Conservation (phyloP, 495 filamentous ascomycete species). For the Friedmanniomyces endolithicus region DNA sequence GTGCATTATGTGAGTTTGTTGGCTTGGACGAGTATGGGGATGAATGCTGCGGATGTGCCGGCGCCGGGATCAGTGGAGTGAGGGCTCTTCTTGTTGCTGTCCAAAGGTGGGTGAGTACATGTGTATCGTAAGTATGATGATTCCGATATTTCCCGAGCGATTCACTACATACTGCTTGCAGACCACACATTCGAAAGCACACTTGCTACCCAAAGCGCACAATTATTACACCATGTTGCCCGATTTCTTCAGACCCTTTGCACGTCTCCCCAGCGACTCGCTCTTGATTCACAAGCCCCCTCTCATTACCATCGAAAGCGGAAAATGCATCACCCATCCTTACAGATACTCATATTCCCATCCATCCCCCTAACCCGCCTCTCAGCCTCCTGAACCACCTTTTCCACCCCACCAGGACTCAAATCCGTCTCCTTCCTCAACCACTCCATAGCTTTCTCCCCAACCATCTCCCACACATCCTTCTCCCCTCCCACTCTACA, state of each 20-base stretch:
- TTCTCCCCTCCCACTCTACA: slow-evolving; percentile 27
- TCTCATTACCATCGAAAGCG: too few species aligned
- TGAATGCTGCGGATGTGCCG: slow-evolving; percentile 3
- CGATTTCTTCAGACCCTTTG: too few species aligned
- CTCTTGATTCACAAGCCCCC: too few species aligned
- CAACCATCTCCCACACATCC: slow-evolving; percentile 46
- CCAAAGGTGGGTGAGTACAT: too few species aligned
- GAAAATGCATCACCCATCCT: too few species aligned
- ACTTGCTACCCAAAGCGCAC: too few species aligned
- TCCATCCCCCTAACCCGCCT: not conserved
- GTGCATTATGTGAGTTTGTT: not conserved
- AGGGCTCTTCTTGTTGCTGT: not conserved
- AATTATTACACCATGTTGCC: too few species aligned
- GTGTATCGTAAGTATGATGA: too few species aligned
- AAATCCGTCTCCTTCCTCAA: slow-evolving; percentile 15
- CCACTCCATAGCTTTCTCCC: slow-evolving; percentile 38
- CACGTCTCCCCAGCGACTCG: too few species aligned
- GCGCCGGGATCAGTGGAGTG: not conserved
- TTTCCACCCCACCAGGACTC: not conserved
- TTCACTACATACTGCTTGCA: too few species aligned
- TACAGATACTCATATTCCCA: not conserved
- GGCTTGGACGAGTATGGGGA: slow-evolving; percentile 4
- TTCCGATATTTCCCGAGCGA: too few species aligned
- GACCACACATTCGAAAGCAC: too few species aligned
- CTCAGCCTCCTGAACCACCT: not conserved